Percentiles rank a stretch among this genome's conserved stretches.
Conservation (phyloP, 371 early-diverging fungal genomes). For the Zancudomyces culisetae region DNA sequence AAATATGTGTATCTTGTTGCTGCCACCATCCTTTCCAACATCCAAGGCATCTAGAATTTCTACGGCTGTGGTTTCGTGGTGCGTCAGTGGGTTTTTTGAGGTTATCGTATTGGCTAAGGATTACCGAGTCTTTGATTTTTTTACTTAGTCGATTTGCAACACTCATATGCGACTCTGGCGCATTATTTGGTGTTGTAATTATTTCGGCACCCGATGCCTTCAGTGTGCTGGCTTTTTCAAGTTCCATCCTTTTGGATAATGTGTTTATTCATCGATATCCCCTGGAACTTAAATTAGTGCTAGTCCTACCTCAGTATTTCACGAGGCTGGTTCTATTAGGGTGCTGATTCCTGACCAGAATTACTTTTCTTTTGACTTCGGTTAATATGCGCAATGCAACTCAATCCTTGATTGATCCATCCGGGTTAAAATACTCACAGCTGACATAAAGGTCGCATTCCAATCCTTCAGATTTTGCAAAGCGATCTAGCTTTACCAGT, state of each 20-base stretch:
- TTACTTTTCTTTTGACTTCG: constrained; percentile 78
- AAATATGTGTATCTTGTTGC: too few relatives aligned
- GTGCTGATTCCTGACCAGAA: constrained; percentile 74
- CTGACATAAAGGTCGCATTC: constrained; percentile 94
- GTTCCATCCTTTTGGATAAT: constrained; percentile 93
- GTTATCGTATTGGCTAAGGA: constrained; percentile 88
- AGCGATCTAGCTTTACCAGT: constrained; percentile 68
- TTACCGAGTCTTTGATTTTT: constrained; percentile 85
- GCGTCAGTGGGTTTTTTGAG: constrained; percentile 90
- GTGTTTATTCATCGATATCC: constrained; percentile 93
- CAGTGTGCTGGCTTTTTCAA: constrained; percentile 90
- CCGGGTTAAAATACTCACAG: constrained; percentile 95
- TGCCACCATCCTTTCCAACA: constrained; percentile 79
- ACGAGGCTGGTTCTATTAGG: constrained; percentile 90
- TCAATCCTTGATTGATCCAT: constrained; percentile 95
- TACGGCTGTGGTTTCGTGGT: constrained; percentile 83
- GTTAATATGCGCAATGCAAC: constrained; percentile 90
- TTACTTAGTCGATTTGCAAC: constrained; percentile 79
- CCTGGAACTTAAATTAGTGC: constrained; percentile 90
- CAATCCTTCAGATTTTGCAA: constrained; percentile 65
- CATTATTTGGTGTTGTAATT: constrained; percentile 91
- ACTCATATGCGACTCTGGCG: constrained; percentile 84
- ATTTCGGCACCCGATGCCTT: constrained; percentile 95
- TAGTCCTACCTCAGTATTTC: constrained; percentile 87
- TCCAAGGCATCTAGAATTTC: constrained; percentile 68